Base-by-base conservation (phyloP, 2,329 filamentous ascomycete genomes). In the Periglandula ipomoeae region DNA sequence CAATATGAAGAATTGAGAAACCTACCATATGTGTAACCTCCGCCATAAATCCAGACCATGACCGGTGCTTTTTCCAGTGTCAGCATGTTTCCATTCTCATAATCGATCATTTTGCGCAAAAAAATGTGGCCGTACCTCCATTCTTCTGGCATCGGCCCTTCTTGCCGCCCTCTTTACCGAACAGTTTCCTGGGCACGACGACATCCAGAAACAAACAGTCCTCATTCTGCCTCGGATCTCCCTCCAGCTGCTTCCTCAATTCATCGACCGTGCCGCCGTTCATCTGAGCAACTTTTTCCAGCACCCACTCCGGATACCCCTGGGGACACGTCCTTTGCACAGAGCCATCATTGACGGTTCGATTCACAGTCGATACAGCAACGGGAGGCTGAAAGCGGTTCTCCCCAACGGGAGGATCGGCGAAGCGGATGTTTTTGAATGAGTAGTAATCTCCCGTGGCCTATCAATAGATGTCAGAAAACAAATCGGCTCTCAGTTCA, bases 191-290 rank as follows among this genome's bases (percentile, higher is more conserved):
- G 4, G 72, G 69, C 2, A 68, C 68, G 51, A 68, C 64, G 3
- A 74, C 68, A 52, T 74, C 70, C 10, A 74, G 57, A 52, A 72
- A 70, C 4, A 74, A 56, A 49, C 72, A 75, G 50, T 74, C 72
- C 52, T 74, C 71, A 23, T 39, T 53, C 13, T 48, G 27, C 17
- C 15, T 42, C 24, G 49, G 46, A 34, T 50, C 22, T 26, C 34
- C 43, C 45, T 51, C 45, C 5, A 47, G 34, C 10, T 13, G 1
- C 45, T 40, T n/a, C 30, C 44, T 30, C 26, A 48, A 8, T n/a
- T 37, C n/a, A 11, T n/a, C 24, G 22, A 38, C 19, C 11, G 42
- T 32, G 8, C 43, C 7, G 15, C 39, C 41, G 8, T 38, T 24
- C 37, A 40, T 22, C 17, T 39, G n/a, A n/a, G 41, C 43, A 13